phyloP scores from a whole-genome alignment of 148 eudicot species.

The Nyssa sinensis region DNA sequence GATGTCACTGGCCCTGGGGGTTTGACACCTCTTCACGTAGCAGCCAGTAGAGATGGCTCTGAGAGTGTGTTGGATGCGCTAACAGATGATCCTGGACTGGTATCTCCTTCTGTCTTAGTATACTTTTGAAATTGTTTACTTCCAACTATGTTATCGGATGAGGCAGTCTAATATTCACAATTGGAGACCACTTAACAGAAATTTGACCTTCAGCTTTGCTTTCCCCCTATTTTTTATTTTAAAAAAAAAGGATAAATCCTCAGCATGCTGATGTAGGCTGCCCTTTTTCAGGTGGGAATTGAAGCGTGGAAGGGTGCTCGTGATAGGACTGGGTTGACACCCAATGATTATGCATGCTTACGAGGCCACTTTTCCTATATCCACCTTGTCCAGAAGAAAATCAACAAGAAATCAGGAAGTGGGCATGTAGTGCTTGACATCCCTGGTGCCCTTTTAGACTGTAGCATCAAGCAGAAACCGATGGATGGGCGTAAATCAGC shows the following conservation, averaged over 20 bases:
- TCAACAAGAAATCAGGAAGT: slow-evolving; percentile 35
- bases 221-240: background rate
- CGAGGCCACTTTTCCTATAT: slow-evolving; percentile 67
- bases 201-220: background rate
- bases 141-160: background rate
- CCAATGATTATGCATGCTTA: slow-evolving; percentile 71
- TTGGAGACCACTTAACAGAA: background rate
- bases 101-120: slow-evolving; percentile 25
- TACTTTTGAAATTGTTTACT: background rate
- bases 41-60: slow-evolving; percentile 62
- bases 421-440: slow-evolving; percentile 73
- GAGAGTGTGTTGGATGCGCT: slow-evolving; percentile 77
- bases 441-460: slow-evolving; percentile 28
- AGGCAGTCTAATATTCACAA: background rate
- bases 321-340: slow-evolving; percentile 79
- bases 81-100: slow-evolving; percentile 89
- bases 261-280: slow-evolving; percentile 5
- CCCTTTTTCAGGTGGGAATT: slow-evolving; percentile 66
- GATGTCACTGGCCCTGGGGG: slow-evolving; percentile 75
- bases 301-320: slow-evolving; percentile 72
- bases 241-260: background rate
- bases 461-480: slow-evolving; percentile 37
- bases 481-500: slow-evolving; percentile 19
- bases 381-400: slow-evolving; percentile 54
- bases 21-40: slow-evolving; percentile 93